Percentiles rank a stretch among this genome's conserved stretches.
phyloP scores from a whole-genome alignment of 345 rosid genomes.

The Leavenworthia alabamica region DNA sequence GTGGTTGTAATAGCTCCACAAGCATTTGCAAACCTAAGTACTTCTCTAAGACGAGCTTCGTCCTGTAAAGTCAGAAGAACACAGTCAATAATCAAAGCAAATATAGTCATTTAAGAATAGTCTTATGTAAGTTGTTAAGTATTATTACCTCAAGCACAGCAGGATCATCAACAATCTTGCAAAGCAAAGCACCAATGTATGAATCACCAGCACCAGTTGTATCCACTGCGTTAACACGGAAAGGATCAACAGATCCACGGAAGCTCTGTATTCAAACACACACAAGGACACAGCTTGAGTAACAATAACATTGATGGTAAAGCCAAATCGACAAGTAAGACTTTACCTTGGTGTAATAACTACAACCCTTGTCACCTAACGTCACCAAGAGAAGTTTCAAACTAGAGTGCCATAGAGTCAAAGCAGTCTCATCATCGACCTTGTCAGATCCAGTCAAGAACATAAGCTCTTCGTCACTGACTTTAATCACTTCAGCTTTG shows the following conservation, averaged over 20 bases:
- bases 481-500: slow-evolving; percentile 87
- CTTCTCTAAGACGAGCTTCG: slow-evolving; percentile 66
- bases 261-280: slow-evolving; percentile 40
- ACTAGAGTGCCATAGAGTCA: slow-evolving; percentile 84
- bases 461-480: slow-evolving; percentile 88
- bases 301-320: neutral
- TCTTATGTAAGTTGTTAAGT: neutral
- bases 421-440: slow-evolving; percentile 64
- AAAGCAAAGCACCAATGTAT: slow-evolving; percentile 77
- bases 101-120: neutral
- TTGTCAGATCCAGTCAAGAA: slow-evolving; percentile 83
- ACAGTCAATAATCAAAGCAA: neutral
- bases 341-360: slow-evolving; percentile 87
- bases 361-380: slow-evolving; percentile 91
- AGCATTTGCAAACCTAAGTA: slow-evolving; percentile 70
- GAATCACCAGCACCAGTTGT: slow-evolving; percentile 99
- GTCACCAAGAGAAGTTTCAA: slow-evolving; percentile 84
- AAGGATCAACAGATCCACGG: slow-evolving; percentile 71
- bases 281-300: neutral
- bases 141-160: slow-evolving; percentile 55
- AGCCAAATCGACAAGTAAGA: neutral
- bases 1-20: slow-evolving; percentile 98
- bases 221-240: slow-evolving; percentile 69
- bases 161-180: slow-evolving; percentile 71
- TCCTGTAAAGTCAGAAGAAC: slow-evolving; percentile 34